Evolutionary conservation across 2,329 filamentous ascomycete species (phyloP).

Genomic region (Aulographum hederae): DNA sequence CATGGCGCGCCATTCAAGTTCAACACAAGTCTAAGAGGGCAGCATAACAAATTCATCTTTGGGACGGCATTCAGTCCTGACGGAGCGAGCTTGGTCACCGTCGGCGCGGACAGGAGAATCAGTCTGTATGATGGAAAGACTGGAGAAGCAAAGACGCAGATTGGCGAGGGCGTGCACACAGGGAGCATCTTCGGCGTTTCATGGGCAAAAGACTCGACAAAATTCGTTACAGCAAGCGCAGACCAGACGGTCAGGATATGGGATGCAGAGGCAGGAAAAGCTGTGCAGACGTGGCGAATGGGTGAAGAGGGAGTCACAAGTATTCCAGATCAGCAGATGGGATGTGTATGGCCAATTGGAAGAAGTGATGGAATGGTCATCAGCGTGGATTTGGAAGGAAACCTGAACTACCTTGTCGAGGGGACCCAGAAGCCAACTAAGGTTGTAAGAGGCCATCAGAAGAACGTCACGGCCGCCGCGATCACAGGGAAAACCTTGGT

Average conservation of each 20-base stretch:
- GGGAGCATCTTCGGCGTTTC: constrained; percentile 86
- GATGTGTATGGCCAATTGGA: constrained; percentile 74
- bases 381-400: constrained; percentile 71
- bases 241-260: constrained; percentile 86
- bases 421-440: constrained; percentile 50
- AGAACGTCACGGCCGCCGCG: constrained; percentile 66
- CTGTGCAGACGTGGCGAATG: constrained; percentile 67
- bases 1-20: constrained; percentile 95
- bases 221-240: constrained; percentile 77
- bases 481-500: constrained; percentile 48
- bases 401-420: constrained; percentile 73
- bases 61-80: constrained; percentile 82
- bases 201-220: constrained; percentile 74
- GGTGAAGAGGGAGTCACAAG: constrained; percentile 52
- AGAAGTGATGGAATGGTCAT: constrained; percentile 76
- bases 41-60: constrained; percentile 80
- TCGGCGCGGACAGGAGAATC: constrained; percentile 82
- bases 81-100: constrained; percentile 62
- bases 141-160: constrained; percentile 58
- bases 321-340: constrained; percentile 76
- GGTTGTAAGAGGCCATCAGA: constrained; percentile 75
- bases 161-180: constrained; percentile 71
- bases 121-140: constrained; percentile 96
- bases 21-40: constrained; percentile 57
- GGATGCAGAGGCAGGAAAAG: constrained; percentile 67